Conservation (phyloP, 495 filamentous ascomycete species). For the Trichoderma erinaceum region DNA sequence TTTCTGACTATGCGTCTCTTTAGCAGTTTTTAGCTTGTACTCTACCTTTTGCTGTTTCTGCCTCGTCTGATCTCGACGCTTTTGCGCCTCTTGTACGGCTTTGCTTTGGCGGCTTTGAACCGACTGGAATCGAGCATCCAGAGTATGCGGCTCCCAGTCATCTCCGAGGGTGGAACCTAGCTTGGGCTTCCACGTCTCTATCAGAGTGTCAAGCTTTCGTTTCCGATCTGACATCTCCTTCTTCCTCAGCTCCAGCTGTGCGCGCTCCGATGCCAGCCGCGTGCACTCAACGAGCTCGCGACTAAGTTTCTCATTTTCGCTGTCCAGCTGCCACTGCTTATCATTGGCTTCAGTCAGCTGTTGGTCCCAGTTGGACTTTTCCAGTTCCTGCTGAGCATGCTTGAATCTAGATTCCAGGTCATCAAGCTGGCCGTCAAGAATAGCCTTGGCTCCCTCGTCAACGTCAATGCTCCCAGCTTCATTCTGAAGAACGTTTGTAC, state of each 20-base stretch:
- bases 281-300: conserved; percentile 75
- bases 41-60: conserved; percentile 73
- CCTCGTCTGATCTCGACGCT: conserved; percentile 59
- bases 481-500: conserved; percentile 53
- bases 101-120: conserved; percentile 51
- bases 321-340: conserved; percentile 60
- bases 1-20: conserved; percentile 56
- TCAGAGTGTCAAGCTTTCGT: conserved; percentile 69
- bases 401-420: conserved; percentile 60
- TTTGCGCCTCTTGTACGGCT: conserved; percentile 52
- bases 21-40: conserved; percentile 61
- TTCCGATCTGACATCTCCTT: conserved; percentile 67
- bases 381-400: conserved; percentile 54
- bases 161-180: conserved; percentile 55
- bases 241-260: conserved; percentile 69
- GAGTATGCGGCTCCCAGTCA: conserved; percentile 59
- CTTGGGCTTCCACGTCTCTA: conserved; percentile 62
- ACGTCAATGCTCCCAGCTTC: conserved; percentile 64
- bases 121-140: conserved; percentile 67
- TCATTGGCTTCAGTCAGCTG: conserved; percentile 56
- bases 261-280: conserved; percentile 67
- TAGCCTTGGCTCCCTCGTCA: conserved; percentile 75
- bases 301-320: conserved; percentile 59
- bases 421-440: conserved; percentile 63
- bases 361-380: conserved; percentile 58